These are phyloP conservation scores for Chrysoporthe deuterocubensis DNA, from an alignment of 2,329 filamentous ascomycete genomes.

Conservation along the genomic window DNA sequence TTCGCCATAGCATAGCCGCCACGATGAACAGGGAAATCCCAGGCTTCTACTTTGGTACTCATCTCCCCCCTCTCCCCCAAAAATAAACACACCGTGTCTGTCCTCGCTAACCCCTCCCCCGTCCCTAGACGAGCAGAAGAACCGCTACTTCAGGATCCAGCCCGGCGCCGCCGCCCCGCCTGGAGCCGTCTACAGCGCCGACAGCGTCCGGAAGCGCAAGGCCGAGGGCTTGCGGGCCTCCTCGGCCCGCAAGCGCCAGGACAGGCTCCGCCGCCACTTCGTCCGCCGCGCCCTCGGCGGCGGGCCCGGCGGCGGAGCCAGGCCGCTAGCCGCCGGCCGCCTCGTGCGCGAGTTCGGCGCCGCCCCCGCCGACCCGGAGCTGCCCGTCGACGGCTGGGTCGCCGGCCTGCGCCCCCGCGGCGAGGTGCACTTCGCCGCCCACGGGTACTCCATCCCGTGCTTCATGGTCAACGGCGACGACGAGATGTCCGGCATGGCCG, in stretches of 20 bases:
- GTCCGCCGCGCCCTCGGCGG: slow-evolving; percentile 15
- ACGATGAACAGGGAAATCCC: slow-evolving; percentile 25
- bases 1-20: not conserved
- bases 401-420: slow-evolving; percentile 46
- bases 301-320: no score
- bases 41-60: slow-evolving; percentile 30
- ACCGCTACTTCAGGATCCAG: slow-evolving; percentile 72
- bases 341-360: slow-evolving; percentile 42
- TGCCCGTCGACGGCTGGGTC: slow-evolving; percentile 44
- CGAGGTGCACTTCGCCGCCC: slow-evolving; percentile 36
- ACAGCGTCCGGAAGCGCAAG: slow-evolving; percentile 54
- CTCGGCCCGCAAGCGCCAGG: slow-evolving; percentile 23
- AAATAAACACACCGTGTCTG: not conserved
- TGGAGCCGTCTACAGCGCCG: slow-evolving; percentile 54
- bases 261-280: slow-evolving; percentile 32
- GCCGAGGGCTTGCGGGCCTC: slow-evolving; percentile 46
- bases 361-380: slow-evolving; percentile 33
- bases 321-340: slow-evolving; percentile 39
- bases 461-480: slow-evolving; percentile 48
- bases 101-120: not conserved
- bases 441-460: slow-evolving; percentile 42
- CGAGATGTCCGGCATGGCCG: slow-evolving; percentile 44
- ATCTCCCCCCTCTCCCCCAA: not conserved
- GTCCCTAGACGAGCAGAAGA: slow-evolving; percentile 56
- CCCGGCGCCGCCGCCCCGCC: slow-evolving; percentile 46